Evolutionary conservation across 192 early-diverging fungal species (phyloP).

Genomic region (Entophlyctis luteolus): DNA sequence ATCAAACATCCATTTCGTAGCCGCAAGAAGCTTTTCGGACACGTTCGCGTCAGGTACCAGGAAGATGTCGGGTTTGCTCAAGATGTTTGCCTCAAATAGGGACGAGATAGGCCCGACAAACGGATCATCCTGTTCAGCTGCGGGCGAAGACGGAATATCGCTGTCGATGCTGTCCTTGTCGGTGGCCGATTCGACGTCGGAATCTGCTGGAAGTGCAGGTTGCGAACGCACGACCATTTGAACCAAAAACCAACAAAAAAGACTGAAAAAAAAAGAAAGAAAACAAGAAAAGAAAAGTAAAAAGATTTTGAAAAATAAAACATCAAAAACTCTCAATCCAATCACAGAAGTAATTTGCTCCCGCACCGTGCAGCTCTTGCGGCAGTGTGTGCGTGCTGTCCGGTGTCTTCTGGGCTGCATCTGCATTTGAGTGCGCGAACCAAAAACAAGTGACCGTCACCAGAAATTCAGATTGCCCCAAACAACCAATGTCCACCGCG

Average conservation of each 20-base stretch:
- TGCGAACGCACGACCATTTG: no score
- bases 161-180: not conserved
- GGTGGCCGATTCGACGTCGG: not conserved
- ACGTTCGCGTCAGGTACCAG: conserved; percentile 1
- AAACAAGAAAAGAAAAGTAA: not conserved
- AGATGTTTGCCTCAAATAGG: not conserved
- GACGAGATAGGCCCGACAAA: not conserved
- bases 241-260: no score
- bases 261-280: not conserved
- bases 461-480: no score
- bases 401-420: no score
- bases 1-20: conserved; percentile 31
- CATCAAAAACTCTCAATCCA: not conserved
- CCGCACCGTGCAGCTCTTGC: no score
- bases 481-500: not conserved
- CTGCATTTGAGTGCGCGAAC: no score
- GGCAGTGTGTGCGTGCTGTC: no score
- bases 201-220: no score
- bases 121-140: not conserved
- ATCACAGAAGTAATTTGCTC: no score
- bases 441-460: no score
- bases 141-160: not conserved
- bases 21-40: not conserved
- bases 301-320: not conserved
- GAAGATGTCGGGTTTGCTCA: conserved; percentile 9